A percentile compares a stretch with the other conserved stretches of the same genome.
Conservation (phyloP, 192 early-diverging fungal genomes). For the Physocladia obscura region DNA sequence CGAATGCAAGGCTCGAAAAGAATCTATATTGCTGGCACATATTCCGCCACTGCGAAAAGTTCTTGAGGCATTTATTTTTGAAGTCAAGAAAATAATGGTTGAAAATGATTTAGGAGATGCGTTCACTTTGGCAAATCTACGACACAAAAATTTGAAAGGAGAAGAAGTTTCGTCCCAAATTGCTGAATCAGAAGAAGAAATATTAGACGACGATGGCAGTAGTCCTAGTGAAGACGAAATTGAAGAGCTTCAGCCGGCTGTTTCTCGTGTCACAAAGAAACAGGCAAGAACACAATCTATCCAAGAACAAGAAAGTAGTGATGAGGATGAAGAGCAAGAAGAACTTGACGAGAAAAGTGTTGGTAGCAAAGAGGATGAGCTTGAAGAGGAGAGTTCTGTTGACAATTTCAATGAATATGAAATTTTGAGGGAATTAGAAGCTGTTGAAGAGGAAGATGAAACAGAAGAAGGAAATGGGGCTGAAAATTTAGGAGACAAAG, state of each 20-base stretch:
- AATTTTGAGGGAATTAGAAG: not conserved
- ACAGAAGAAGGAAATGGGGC: not conserved
- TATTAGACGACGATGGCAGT: conserved; percentile 6
- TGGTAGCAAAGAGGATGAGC: not conserved
- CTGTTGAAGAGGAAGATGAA: not conserved
- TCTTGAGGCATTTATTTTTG: conserved; percentile 26
- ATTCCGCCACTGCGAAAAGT: conserved; percentile 24
- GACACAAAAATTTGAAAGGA: conserved; percentile 15
- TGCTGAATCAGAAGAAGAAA: conserved; percentile 14
- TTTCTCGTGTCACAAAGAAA: too few species aligned
- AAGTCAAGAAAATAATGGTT: conserved; percentile 29
- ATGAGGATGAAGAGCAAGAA: not conserved
- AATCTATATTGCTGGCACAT: not conserved
- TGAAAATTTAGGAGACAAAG: not conserved
- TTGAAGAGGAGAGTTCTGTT: not conserved
- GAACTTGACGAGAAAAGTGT: not conserved
- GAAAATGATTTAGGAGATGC: conserved; percentile 18
- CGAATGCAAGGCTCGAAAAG: conserved; percentile 17
- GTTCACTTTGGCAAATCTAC: conserved; percentile 28
- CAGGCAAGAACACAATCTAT: not conserved
- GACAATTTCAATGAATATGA: not conserved
- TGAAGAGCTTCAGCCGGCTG: not conserved
- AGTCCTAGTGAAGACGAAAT: not conserved
- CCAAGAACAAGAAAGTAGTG: not conserved
- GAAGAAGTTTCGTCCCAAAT: conserved; percentile 27